phyloP scores from a whole-genome alignment of 495 filamentous ascomycete species.

The Neurospora sp. region DNA sequence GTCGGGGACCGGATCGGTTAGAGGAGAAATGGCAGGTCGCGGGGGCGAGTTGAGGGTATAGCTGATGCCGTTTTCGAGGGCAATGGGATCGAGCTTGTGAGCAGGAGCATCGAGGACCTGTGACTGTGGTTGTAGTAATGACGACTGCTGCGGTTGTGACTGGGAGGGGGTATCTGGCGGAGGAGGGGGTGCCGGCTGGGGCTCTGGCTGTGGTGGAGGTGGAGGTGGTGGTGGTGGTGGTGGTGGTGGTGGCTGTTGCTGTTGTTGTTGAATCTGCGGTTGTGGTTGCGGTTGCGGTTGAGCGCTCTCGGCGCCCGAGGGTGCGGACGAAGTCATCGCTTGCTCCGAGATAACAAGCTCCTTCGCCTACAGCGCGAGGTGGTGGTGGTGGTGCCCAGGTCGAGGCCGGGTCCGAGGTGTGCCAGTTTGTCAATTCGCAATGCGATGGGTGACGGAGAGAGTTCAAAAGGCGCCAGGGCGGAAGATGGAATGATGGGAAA shows the following conservation, averaged over 20 bases:
- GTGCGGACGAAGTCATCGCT: constrained; percentile 29
- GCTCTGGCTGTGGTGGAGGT: background rate
- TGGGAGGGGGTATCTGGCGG: background rate
- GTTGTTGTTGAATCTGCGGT: background rate
- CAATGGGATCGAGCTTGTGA: background rate
- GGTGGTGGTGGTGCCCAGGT: constrained; percentile 1
- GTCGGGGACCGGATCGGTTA: constrained; percentile 20
- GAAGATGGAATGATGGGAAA: background rate
- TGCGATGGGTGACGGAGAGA: background rate
- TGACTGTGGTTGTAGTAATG: background rate
- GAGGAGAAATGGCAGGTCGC: constrained; percentile 24
- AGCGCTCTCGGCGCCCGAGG: constrained; percentile 10
- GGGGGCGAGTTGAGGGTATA: constrained; percentile 15
- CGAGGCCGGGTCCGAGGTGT: background rate
- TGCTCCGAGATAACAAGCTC: constrained; percentile 20
- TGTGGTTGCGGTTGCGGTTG: background rate
- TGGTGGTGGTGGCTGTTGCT: background rate
- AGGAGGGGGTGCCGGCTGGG: background rate
- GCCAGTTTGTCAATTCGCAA: background rate
- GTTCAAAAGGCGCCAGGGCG: background rate
- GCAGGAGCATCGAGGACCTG: background rate
- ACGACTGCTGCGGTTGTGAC: background rate
- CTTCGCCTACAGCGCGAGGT: constrained; percentile 17
- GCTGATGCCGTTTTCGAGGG: background rate
- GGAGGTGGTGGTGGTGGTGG: background rate